Base-by-base conservation (phyloP, 2,329 filamentous ascomycete species). In the Penicillium concentricum region DNA sequence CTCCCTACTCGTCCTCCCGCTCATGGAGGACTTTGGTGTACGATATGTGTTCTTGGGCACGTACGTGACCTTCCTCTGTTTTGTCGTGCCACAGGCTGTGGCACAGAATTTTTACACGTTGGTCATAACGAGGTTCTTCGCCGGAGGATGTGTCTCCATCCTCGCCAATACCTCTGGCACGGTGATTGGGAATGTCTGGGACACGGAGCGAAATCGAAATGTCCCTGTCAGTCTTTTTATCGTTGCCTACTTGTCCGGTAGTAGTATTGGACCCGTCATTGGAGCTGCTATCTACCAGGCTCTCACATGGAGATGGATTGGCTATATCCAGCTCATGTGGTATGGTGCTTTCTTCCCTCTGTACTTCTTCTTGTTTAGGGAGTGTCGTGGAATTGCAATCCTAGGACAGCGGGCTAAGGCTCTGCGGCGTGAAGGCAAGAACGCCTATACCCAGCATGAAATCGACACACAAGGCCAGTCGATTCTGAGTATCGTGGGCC, bases 21-120 rank as follows among this genome's bases (percentile, higher is more conserved):
- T 74, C 18, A 72, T 69, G 63, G 71, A 79, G 57, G 70, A 74
- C 39, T 76, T 75, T 52, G 77, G 78, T 22, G 69, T 77, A 7
- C 66, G 73, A 55, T 71, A 69, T 58, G 76, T 75, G 9, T 79
- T 77, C 51, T 55, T 79, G 35, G 62, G 56, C 16, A 66, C 73
- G 5, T 77, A 77, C 54, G 58, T 71, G 7, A 48, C 70, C 8
- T 69, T 80, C 37, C 67, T 78, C 26, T 69, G 77, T 20, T 79
- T 78, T 55, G 64, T 78, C 6, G 67, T 81, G 10, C 75, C 76
- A 0, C 76, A 77, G 54, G 77, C 72, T 0, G 54, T 79, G 9
- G 78, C 78, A 0, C 71, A 71, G 15, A 80, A 78, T 56, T 79
- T 79, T 48, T 77, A 76, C 10, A 79, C 78, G 0, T 55, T 80